A percentile compares a stretch with the other conserved stretches of the same genome.
Evolutionary conservation across 2,329 filamentous ascomycete genomes (phyloP).

Genomic region (Stromatinia cepivora): DNA sequence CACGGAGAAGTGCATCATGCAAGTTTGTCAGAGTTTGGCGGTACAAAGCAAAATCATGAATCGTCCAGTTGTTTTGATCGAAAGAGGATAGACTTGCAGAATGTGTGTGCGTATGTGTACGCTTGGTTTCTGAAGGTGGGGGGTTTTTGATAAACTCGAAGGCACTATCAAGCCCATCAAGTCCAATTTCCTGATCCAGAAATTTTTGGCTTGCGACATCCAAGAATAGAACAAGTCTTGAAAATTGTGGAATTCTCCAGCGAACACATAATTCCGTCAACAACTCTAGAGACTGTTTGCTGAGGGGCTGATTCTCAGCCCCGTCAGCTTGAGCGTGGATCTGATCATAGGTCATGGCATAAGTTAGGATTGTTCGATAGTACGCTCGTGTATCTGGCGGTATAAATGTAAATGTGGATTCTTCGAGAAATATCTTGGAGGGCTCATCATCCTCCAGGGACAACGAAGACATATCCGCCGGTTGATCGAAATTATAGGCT

Average conservation of each 20-base stretch:
- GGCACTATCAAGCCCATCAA: slow-evolving; percentile 78
- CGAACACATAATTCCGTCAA: slow-evolving; percentile 81
- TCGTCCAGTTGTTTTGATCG: slow-evolving; percentile 63
- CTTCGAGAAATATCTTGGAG: slow-evolving; percentile 47
- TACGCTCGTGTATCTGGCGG: slow-evolving; percentile 79
- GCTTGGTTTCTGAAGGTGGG: slow-evolving; percentile 59
- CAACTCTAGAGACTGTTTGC: slow-evolving; percentile 77
- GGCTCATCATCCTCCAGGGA: slow-evolving; percentile 38
- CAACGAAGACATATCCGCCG: slow-evolving; percentile 40
- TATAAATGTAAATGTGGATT: slow-evolving; percentile 81
- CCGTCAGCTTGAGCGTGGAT: slow-evolving; percentile 53
- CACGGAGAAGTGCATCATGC: slow-evolving; percentile 79
- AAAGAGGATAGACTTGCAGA: slow-evolving; percentile 53
- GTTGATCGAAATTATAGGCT: slow-evolving; percentile 45
- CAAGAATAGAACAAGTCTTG: slow-evolving; percentile 75
- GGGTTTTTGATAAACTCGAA: slow-evolving; percentile 81
- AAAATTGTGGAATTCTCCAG: slow-evolving; percentile 86
- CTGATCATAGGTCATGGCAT: slow-evolving; percentile 68
- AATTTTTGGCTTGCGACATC: slow-evolving; percentile 87
- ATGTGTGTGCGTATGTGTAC: slow-evolving; percentile 38
- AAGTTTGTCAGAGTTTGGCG: slow-evolving; percentile 72
- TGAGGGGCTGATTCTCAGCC: slow-evolving; percentile 51
- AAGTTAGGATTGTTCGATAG: slow-evolving; percentile 79
- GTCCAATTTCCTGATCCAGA: slow-evolving; percentile 74
- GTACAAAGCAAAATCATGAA: slow-evolving; percentile 69